These are phyloP conservation scores for Pichia manshurica DNA, from an alignment of 805 yeast genomes.

Conservation along the genomic window DNA sequence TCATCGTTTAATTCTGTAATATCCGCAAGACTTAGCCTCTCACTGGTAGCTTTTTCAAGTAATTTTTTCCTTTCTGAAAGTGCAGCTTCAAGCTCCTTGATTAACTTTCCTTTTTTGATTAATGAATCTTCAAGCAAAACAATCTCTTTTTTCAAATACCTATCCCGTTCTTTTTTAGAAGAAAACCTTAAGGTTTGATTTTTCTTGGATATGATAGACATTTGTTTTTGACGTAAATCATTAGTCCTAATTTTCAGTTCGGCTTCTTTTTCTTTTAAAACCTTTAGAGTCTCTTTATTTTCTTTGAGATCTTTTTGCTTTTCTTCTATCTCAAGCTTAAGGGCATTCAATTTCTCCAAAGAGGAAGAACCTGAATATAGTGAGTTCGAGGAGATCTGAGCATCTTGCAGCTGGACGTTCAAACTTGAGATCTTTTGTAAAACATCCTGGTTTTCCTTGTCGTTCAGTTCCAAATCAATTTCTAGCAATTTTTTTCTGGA, in stretches of 20 bases:
- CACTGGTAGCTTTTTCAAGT: conserved; percentile 1
- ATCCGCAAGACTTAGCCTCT: not conserved
- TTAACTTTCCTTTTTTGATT: conserved; percentile 25
- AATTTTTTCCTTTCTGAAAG: conserved; percentile 32
- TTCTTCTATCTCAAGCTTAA: conserved; percentile 33
- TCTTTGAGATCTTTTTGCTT: conserved; percentile 38
- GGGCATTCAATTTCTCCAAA: conserved; percentile 30
- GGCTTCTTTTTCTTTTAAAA: conserved; percentile 37
- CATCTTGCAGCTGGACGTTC: conserved; percentile 25
- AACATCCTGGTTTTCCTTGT: conserved; percentile 44
- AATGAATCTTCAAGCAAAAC: conserved; percentile 14
- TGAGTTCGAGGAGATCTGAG: conserved; percentile 36
- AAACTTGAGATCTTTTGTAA: conserved; percentile 37
- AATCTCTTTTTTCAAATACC: conserved; percentile 58
- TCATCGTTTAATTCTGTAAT: conserved; percentile 28
- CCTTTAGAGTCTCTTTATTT: conserved; percentile 40
- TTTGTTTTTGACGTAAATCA: conserved; percentile 43
- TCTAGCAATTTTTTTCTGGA: conserved; percentile 44
- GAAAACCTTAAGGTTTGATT: conserved; percentile 60
- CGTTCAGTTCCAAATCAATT: conserved; percentile 53
- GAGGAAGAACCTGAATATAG: conserved; percentile 17
- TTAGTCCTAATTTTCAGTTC: conserved; percentile 36
- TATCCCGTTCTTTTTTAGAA: conserved; percentile 53
- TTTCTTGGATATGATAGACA: conserved; percentile 61
- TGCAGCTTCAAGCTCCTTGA: conserved; percentile 31